Evolutionary conservation across 306 rosid species (phyloP).

Genomic region (Inga leiocalycina): DNA sequence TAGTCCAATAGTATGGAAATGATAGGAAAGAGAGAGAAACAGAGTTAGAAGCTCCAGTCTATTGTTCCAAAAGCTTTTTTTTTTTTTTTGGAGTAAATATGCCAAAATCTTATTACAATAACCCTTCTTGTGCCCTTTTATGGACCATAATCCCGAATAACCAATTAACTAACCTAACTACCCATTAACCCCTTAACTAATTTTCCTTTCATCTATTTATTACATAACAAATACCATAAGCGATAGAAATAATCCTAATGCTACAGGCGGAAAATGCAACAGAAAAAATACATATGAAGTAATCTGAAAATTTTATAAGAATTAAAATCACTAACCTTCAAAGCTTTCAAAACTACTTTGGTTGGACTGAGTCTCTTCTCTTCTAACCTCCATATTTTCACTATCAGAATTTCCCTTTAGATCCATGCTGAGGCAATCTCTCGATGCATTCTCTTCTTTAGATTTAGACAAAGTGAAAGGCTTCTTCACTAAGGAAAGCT

Average conservation of each 20-base stretch:
- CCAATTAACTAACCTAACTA: not conserved
- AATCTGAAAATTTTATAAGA: not conserved
- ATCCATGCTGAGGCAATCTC: slow-evolving; percentile 33
- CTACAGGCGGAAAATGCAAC: not conserved
- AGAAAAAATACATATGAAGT: not conserved
- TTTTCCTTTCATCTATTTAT: not conserved
- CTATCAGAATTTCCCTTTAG: slow-evolving; percentile 31
- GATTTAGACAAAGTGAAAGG: slow-evolving; percentile 40
- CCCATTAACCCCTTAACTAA: not conserved
- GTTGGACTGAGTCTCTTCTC: not conserved
- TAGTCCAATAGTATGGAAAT: too few relatives aligned
- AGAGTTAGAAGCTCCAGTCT: not conserved
- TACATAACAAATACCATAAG: not conserved
- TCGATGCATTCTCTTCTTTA: slow-evolving; percentile 28
- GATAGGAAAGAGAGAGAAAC: too few relatives aligned
- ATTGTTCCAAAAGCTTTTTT: not conserved
- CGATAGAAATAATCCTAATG: not conserved
- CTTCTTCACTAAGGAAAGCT: slow-evolving; percentile 74
- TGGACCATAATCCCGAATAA: not conserved
- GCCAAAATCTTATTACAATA: not conserved
- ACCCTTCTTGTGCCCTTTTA: not conserved
- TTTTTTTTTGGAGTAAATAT: too few relatives aligned
- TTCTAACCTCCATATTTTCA: slow-evolving; percentile 24
- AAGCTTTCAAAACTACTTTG: not conserved
- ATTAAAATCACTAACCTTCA: not conserved